These are phyloP conservation scores for Salicornia ramosissima DNA, from an alignment of 148 eudicot species.

Conservation along the genomic window DNA sequence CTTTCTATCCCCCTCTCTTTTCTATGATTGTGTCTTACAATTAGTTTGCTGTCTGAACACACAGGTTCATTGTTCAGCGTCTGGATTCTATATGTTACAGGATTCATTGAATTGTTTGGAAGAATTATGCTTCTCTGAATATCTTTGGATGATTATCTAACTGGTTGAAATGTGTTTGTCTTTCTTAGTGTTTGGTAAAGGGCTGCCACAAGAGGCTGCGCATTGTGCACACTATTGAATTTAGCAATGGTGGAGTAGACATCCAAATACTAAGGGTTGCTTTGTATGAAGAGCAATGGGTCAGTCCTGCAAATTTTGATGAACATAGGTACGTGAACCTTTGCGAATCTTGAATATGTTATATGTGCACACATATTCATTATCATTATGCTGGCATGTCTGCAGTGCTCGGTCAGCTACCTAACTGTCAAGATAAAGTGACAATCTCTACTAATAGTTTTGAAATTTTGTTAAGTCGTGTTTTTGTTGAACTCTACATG, in stretches of 20 bases:
- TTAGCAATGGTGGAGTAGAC: conserved; percentile 81
- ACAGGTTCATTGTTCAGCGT: not conserved
- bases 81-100: not conserved
- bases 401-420: too few relatives aligned
- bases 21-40: not conserved
- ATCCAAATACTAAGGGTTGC: conserved; percentile 93
- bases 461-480: too few relatives aligned
- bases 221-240: conserved; percentile 91
- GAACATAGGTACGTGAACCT: conserved; percentile 54
- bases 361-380: not conserved
- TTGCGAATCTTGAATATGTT: not conserved
- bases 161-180: conserved; percentile 14
- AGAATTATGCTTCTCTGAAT: not conserved
- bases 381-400: not conserved
- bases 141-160: not conserved
- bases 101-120: not conserved
- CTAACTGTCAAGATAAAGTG: not conserved
- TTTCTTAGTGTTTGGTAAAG: conserved; percentile 87
- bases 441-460: too few relatives aligned
- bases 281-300: conserved; percentile 97
- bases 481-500: too few relatives aligned
- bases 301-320: conserved; percentile 63
- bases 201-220: conserved; percentile 99
- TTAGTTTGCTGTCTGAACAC: not conserved
- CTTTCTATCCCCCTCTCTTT: not conserved